Percentiles rank a stretch among this genome's conserved stretches.
phyloP scores from a whole-genome alignment of 1,284 basidiomycete species.

The Irpex sp. region DNA sequence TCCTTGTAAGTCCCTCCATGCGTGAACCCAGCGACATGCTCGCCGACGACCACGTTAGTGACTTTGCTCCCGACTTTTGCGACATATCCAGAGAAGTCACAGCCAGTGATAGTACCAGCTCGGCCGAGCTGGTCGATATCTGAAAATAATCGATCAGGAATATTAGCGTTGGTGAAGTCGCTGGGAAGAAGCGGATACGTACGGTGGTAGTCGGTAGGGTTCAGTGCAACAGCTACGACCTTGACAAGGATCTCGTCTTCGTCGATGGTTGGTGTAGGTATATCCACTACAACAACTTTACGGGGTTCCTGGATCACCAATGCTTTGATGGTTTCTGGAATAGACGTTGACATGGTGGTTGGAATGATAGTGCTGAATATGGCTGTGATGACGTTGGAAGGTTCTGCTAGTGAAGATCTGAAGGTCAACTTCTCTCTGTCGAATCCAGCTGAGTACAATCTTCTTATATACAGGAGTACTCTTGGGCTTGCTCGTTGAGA shows the following conservation, averaged over 20 bases:
- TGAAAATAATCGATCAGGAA: background rate
- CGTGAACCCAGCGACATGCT: conserved; percentile 21
- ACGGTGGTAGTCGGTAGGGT: conserved; percentile 27
- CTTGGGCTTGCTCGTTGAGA: too few relatives aligned
- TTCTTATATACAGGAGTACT: too few relatives aligned
- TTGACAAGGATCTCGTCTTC: conserved; percentile 25
- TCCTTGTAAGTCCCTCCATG: conserved; percentile 18
- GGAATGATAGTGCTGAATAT: too few relatives aligned
- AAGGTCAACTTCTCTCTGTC: too few relatives aligned
- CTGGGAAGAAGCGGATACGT: conserved; percentile 1
- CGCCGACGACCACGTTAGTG: conserved; percentile 15
- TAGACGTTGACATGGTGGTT: background rate
- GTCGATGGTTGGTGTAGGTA: conserved; percentile 20
- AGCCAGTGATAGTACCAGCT: conserved; percentile 17
- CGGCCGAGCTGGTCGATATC: conserved; percentile 1
- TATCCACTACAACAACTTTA: conserved; percentile 17
- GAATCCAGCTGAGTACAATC: too few relatives aligned
- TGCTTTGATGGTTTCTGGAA: conserved; percentile 15
- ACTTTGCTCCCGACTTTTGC: conserved; percentile 20
- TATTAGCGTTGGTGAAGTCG: background rate
- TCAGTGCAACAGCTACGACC: conserved; percentile 22
- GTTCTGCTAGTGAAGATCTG: too few relatives aligned
- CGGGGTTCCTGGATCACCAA: conserved; percentile 9
- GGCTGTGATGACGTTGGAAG: too few relatives aligned
- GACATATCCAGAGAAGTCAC: conserved; percentile 21